phyloP scores from a whole-genome alignment of 1,284 basidiomycete species.

The Violaceomyces palustris region DNA sequence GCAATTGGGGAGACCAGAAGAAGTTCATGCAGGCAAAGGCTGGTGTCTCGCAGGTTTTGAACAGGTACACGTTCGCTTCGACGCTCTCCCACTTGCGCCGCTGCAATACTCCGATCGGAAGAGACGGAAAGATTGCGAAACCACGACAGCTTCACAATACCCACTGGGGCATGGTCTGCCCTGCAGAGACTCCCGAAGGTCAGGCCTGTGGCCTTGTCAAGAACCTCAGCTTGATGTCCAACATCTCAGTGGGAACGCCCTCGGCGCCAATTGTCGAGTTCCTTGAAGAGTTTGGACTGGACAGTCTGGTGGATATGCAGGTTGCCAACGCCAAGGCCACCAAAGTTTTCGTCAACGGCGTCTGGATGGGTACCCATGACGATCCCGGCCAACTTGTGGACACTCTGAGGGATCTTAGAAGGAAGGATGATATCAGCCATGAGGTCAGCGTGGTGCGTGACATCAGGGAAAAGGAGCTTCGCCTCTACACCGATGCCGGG shows the following conservation, averaged over 20 bases:
- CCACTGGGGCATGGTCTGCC: constrained; percentile 97
- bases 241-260: constrained; percentile 93
- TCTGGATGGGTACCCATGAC: constrained; percentile 99
- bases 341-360: constrained; percentile 98
- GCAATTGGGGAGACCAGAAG: constrained; percentile 98
- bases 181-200: constrained; percentile 97
- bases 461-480: constrained; percentile 88
- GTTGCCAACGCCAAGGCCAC: constrained; percentile 57
- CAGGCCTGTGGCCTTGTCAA: constrained; percentile 99
- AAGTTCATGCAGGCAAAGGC: constrained; percentile 94
- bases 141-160: constrained; percentile 98
- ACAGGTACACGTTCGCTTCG: constrained; percentile 96
- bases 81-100: constrained; percentile 96
- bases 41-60: constrained; percentile 97
- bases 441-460: constrained; percentile 96
- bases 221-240: constrained; percentile 94
- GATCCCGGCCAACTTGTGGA: constrained; percentile 86
- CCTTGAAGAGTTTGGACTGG: constrained; percentile 83
- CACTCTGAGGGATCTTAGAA: constrained; percentile 83
- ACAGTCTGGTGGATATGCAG: constrained; percentile 47
- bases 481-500: constrained; percentile 92
- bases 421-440: constrained; percentile 90
- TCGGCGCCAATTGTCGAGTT: constrained; percentile 97
- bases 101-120: constrained; percentile 94
- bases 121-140: constrained; percentile 98